These are phyloP conservation scores for Nicotiana tabacum DNA, from an alignment of 257 asterid species.

Conservation along the genomic window DNA sequence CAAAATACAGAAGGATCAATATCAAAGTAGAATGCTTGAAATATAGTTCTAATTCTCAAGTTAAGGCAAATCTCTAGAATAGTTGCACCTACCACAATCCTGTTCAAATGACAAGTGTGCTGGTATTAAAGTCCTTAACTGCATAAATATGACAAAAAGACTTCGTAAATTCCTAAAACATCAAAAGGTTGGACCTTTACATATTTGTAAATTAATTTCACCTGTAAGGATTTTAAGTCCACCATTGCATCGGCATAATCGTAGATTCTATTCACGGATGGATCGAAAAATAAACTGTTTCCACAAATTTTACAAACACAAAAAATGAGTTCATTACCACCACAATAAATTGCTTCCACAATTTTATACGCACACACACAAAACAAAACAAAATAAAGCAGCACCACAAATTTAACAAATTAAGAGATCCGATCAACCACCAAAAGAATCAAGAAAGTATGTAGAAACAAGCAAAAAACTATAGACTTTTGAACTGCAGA, in stretches of 20 bases:
- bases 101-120: constrained; percentile 74
- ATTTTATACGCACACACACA: constrained; percentile 13
- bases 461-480: background rate
- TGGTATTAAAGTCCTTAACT: constrained; percentile 74
- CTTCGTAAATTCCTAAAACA: background rate
- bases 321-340: constrained; percentile 19
- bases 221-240: constrained; percentile 72
- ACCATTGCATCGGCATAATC: constrained; percentile 66
- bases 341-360: constrained; percentile 52
- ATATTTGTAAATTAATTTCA: constrained; percentile 25
- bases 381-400: constrained; percentile 19
- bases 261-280: constrained; percentile 49
- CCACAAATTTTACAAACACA: constrained; percentile 22
- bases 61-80: background rate
- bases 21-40: background rate
- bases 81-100: constrained; percentile 65
- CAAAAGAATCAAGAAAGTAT: background rate
- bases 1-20: background rate
- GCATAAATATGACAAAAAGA: constrained; percentile 27
- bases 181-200: background rate
- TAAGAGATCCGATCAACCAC: background rate
- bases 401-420: constrained; percentile 8
- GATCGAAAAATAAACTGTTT: constrained; percentile 85
- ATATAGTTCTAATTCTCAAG: background rate
- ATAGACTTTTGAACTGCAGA: background rate